Base-by-base conservation (phyloP, 2,329 filamentous ascomycete species). In the Dactylonectria estremocensis region DNA sequence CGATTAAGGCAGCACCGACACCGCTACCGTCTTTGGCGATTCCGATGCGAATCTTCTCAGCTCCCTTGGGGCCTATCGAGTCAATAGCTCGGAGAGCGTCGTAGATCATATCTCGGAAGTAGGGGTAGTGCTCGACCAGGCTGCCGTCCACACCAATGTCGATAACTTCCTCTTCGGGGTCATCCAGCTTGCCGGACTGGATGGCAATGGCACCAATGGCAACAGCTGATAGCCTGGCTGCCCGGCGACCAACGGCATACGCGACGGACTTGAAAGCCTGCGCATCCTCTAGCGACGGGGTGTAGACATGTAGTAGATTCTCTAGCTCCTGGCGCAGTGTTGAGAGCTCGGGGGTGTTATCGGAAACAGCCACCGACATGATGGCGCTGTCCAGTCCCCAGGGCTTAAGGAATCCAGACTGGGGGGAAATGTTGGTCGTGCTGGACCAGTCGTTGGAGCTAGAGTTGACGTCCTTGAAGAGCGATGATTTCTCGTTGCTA, bases 71-170 rank as follows among this genome's bases (percentile, higher is more conserved):
- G 5, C 95, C 95, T 75, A 98, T 93, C 68, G 92, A 90, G 16
- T 94, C 88, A 60, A 97, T 90, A 63, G 89, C 90, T 56, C 90
- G 85, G 66, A 98, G 86, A 7, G 93, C 93, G 78, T 97, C 93
- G 69, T 95, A 89, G 69, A 98, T 92, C 85, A 96, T 93, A 64
- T 93, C 91, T 72, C 96, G 91, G 83, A 98, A 99, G 77, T 91
- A 91, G 9, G 96, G 96, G 81, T 98, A 98, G 83, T 97, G 96
- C 82, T 98, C 96, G 2, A 98, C 95, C 60, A 99, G 85, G 78
- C 92, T 95, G 72, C 96, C 96, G 78, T 99, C 96, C 2, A 98
- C 95, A 76, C 96, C 96, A 75, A 99, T 90, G 78, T 99, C 96
- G 63, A 92, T 85, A 28, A 96, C 88, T 59, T 95, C 89, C 52